Percentiles rank a stretch among this genome's conserved stretches.
Conservation (phyloP, 352 stramenopile species). For the Globisporangium megalacanthum region DNA sequence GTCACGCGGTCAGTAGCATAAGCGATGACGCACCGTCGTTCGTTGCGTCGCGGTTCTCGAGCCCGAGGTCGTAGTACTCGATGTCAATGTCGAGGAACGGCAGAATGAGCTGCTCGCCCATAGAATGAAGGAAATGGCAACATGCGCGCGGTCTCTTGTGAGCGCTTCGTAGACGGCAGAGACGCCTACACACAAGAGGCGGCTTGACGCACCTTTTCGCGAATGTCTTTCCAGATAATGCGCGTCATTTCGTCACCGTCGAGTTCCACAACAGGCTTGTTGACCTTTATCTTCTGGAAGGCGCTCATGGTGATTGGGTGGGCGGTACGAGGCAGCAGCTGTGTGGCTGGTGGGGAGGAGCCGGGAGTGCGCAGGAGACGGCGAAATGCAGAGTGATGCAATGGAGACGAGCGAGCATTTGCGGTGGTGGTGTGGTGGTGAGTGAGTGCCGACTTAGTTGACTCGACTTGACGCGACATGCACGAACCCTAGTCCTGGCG, state of each 20-base stretch:
- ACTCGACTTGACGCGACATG: too few species aligned
- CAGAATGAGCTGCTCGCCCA: slow-evolving; percentile 50
- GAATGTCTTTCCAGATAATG: slow-evolving; percentile 65
- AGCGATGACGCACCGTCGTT: slow-evolving; percentile 45
- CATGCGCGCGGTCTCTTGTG: neutral
- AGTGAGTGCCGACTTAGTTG: too few species aligned
- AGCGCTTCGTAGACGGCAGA: too few species aligned
- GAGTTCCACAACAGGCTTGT: slow-evolving; percentile 81
- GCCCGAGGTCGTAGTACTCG: slow-evolving; percentile 81
- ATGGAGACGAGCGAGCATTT: too few species aligned
- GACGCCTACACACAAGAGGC: neutral
- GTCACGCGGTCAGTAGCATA: too few species aligned
- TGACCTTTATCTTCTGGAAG: slow-evolving; percentile 66
- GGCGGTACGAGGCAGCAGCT: neutral
- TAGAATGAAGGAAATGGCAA: neutral
- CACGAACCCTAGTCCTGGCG: too few species aligned
- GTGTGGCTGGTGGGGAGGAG: neutral
- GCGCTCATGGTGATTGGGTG: slow-evolving; percentile 10
- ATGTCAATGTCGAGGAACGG: slow-evolving; percentile 83
- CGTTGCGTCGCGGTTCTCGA: slow-evolving; percentile 76
- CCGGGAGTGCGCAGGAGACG: neutral
- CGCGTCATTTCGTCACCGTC: slow-evolving; percentile 87
- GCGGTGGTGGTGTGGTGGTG: too few species aligned
- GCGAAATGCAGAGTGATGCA: neutral
- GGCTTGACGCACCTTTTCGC: slow-evolving; percentile 30